Conservation (phyloP, 345 rosid genomes). For the Brassica rapa region DNA sequence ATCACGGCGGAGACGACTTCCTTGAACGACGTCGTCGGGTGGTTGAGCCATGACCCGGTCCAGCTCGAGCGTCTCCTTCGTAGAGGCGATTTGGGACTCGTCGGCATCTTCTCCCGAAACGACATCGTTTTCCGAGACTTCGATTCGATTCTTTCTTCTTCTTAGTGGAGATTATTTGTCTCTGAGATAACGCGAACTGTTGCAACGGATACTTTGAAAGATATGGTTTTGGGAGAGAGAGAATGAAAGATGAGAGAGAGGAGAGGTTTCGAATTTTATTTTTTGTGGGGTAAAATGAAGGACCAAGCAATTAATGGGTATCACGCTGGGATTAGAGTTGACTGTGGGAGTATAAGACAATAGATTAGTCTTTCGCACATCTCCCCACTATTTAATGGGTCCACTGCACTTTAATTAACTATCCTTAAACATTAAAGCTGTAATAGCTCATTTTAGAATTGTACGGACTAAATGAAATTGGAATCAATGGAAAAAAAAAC, state of each 20-base stretch:
- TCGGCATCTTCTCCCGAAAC: conserved; percentile 46
- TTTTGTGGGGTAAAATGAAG: not conserved
- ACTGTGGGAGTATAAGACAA: not conserved
- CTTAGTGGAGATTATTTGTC: not conserved
- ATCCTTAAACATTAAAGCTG: too few species aligned
- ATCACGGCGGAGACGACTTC: conserved; percentile 55
- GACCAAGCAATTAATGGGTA: conserved; percentile 6
- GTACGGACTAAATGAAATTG: too few species aligned
- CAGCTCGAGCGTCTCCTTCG: conserved; percentile 54
- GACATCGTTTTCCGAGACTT: conserved; percentile 47
- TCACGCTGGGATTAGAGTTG: conserved; percentile 33
- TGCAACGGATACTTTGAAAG: conserved; percentile 44
- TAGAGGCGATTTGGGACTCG: conserved; percentile 49
- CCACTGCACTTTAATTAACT: conserved; percentile 5
- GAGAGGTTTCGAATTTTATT: not conserved
- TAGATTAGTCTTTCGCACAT: conserved; percentile 25
- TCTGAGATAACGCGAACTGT: not conserved
- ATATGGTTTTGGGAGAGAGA: conserved; percentile 15
- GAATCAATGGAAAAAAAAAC: too few species aligned
- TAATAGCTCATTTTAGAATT: too few species aligned
- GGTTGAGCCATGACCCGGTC: conserved; percentile 64
- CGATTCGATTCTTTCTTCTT: not conserved
- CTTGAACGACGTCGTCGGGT: conserved; percentile 53
- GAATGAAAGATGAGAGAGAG: not conserved
- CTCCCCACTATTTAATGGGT: not conserved